These are phyloP conservation scores for Backusella macrospora DNA, from an alignment of 192 early-diverging fungal species.

Conservation along the genomic window DNA sequence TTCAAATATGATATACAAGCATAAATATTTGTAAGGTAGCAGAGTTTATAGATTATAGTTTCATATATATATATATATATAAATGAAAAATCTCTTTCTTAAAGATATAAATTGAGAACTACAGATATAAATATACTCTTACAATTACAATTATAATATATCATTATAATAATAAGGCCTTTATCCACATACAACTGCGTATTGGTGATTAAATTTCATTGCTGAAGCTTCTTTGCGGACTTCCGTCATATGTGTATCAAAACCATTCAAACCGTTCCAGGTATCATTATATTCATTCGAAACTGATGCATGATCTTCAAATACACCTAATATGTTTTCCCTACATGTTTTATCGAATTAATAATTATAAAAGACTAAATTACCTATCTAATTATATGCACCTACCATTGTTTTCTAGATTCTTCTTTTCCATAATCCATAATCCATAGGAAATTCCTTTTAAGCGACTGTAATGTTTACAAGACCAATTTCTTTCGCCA, in stretches of 20 bases:
- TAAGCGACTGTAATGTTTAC: background rate
- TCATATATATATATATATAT: too few species aligned
- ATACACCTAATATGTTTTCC: background rate
- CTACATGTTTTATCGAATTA: background rate
- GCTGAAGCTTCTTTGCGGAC: background rate
- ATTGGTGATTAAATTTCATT: background rate
- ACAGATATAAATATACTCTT: too few species aligned
- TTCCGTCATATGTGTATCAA: background rate
- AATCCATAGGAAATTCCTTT: background rate
- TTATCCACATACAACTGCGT: background rate
- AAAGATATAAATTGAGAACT: too few species aligned
- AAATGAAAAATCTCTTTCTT: too few species aligned
- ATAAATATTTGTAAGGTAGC: too few species aligned
- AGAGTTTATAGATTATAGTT: too few species aligned
- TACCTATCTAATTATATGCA: background rate
- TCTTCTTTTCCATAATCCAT: background rate
- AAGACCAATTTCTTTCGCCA: background rate
- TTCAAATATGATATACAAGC: too few species aligned
- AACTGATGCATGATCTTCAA: background rate
- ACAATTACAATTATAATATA: too few species aligned
- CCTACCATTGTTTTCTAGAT: conserved; percentile 12
- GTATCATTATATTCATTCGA: background rate
- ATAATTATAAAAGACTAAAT: background rate
- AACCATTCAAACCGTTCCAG: background rate
- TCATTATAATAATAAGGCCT: background rate